Percentiles rank a stretch among this genome's conserved stretches.
phyloP scores from a whole-genome alignment of 2,329 filamentous ascomycete species.

The Pseudogymnoascus sp. region DNA sequence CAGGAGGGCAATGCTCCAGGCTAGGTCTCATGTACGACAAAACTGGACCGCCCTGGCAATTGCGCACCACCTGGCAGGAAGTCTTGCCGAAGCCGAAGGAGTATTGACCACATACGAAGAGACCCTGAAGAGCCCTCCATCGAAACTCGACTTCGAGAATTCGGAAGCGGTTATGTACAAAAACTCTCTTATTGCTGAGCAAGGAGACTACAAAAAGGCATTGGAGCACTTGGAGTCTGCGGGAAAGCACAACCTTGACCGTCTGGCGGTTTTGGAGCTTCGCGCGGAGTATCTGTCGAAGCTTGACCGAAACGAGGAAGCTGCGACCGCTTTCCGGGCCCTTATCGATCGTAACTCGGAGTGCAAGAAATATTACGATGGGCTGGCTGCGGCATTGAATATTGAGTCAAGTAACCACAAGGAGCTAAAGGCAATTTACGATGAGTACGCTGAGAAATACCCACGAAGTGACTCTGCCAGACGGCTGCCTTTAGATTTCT shows the following conservation, averaged over 20 bases:
- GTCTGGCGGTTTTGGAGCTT: slow-evolving; percentile 75
- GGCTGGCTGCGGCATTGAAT: slow-evolving; percentile 61
- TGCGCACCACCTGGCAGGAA: slow-evolving; percentile 83
- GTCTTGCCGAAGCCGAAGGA: slow-evolving; percentile 78
- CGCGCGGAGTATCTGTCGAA: slow-evolving; percentile 77
- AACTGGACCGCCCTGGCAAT: slow-evolving; percentile 98
- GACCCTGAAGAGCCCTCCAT: slow-evolving; percentile 74
- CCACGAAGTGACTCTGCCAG: slow-evolving; percentile 78
- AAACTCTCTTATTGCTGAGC: slow-evolving; percentile 87
- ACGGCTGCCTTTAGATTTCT: slow-evolving; percentile 81
- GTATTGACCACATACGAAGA: slow-evolving; percentile 89
- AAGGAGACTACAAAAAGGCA: slow-evolving; percentile 73
- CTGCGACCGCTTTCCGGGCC: slow-evolving; percentile 69
- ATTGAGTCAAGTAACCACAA: slow-evolving; percentile 54
- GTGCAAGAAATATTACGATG: slow-evolving; percentile 77
- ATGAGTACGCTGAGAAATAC: slow-evolving; percentile 72
- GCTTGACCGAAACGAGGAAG: slow-evolving; percentile 70
- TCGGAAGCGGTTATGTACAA: slow-evolving; percentile 93
- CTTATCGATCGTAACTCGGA: slow-evolving; percentile 84
- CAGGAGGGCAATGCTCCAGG: slow-evolving; percentile 77
- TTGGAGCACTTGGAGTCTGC: slow-evolving; percentile 77
- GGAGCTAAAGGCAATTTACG: slow-evolving; percentile 66
- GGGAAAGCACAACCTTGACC: slow-evolving; percentile 72
- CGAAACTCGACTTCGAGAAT: slow-evolving; percentile 77
- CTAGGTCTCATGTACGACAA: slow-evolving; percentile 71